Evolutionary conservation across 805 yeast species (phyloP).

Genomic region (Yarrowia keelungensis): DNA sequence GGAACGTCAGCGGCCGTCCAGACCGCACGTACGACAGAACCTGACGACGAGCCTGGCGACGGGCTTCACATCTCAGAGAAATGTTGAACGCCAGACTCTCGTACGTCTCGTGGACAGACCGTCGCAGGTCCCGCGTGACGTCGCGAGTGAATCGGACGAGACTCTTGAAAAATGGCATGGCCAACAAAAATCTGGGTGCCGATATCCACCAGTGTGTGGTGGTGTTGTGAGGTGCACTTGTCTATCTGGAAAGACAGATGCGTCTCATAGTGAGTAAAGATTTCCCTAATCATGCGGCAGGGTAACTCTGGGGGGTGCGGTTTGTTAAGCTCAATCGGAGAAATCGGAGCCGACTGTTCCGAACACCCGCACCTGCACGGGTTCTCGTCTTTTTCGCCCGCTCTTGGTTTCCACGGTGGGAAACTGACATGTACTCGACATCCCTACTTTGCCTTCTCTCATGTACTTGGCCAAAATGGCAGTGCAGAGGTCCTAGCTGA

Average conservation of each 20-base stretch:
- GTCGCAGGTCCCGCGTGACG: slow-evolving; percentile 19
- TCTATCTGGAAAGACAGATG: not conserved
- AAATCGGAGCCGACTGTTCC: too few relatives aligned
- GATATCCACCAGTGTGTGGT: not conserved
- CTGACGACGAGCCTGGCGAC: slow-evolving; percentile 15
- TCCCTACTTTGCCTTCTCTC: too few relatives aligned
- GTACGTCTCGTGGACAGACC: slow-evolving; percentile 24
- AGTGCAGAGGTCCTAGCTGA: too few relatives aligned
- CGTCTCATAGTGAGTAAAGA: too few relatives aligned
- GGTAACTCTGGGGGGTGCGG: too few relatives aligned
- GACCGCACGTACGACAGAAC: slow-evolving; percentile 4
- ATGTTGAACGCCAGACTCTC: slow-evolving; percentile 18
- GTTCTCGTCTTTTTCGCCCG: too few relatives aligned
- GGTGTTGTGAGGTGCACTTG: not conserved
- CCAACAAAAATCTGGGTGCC: slow-evolving; percentile 1
- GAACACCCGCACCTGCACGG: too few relatives aligned
- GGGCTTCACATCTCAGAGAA: slow-evolving; percentile 26
- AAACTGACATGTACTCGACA: too few relatives aligned
- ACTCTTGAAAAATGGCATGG: slow-evolving; percentile 31
- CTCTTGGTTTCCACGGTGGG: too few relatives aligned
- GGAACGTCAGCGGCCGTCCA: slow-evolving; percentile 26
- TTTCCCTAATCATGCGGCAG: too few relatives aligned
- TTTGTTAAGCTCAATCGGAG: too few relatives aligned
- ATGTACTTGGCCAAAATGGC: too few relatives aligned
- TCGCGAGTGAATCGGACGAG: slow-evolving; percentile 26